A percentile compares a stretch with the other conserved stretches of the same genome.
phyloP scores from a whole-genome alignment of 78 protist genomes.

The Dictyostelium discoideum region dicty_2.7 NC_007090.3:1410001-1410500 shows the following conservation, averaged over 20 bases:
- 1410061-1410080: neutral
- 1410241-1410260: slow-evolving; percentile 79
- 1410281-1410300: slow-evolving; percentile 50
- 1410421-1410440: slow-evolving; percentile 80
- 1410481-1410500: slow-evolving; percentile 78
- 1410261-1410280: neutral
- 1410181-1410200: neutral
- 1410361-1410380: neutral
- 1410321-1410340: slow-evolving; percentile 75
- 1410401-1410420: slow-evolving; percentile 84
- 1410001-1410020: neutral
- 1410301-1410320: slow-evolving; percentile 24
- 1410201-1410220: slow-evolving; percentile 55
- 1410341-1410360: neutral
- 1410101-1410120: neutral
- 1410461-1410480: slow-evolving; percentile 87
- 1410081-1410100: neutral
- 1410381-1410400: slow-evolving; percentile 24
- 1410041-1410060: neutral
- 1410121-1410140: neutral
- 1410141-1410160: neutral
- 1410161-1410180: neutral
- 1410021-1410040: neutral
- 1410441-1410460: slow-evolving; percentile 51
- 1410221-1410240: slow-evolving; percentile 85